Base-by-base conservation (phyloP, 148 eudicot species). In the Diospyros kaki region DNA sequence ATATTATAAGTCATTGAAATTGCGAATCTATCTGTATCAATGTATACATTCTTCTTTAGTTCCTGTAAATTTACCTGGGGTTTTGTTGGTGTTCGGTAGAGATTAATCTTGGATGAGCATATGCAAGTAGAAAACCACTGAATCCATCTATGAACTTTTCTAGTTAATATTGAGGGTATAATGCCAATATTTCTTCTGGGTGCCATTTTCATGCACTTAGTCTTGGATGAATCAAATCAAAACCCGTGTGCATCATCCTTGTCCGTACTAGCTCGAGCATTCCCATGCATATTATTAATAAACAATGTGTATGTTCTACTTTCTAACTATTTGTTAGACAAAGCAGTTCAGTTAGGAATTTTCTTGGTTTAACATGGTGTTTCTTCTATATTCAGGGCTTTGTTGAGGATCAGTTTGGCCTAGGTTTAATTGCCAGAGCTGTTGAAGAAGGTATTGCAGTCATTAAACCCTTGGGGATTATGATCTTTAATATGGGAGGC, bases 401-500 rank as follows among this genome's bases (percentile, higher is more conserved):
- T 82, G 98, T 95, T 44, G 98, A 95, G 82, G 98, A 95, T 81
- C 98, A 95, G 81, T 95, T 95, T 87, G 98, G 98, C 63, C 77
- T 95, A 59, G 98, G 98, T 64, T 79, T 95, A 58, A 95, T 95
- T 79, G 98, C 98, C 53, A 87, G 96, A 83, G 98, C 98, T 8
- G 96, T 95, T 81, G 97, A 95, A 86, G 96, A 95, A 81, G 98
- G 98, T 64, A 95, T 95, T 78, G 66, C 90, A 79, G 98, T 95
- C 63, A 95, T 95, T 66, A 90, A 92, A 79, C 98, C 98, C 59
- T 82, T 84, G 65, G 98, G 98, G 62, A 86, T 92, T 78, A 90
- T 95, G 97, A 90, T 92, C 54, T 95, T 95, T 73, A 95, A 95
- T 77, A 95, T 95, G 98, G 98, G 98, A 78, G 98, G 98, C 59